Conservation (phyloP, 1,284 basidiomycete genomes). For the Cutaneotrichosporon daszewskae region DNA sequence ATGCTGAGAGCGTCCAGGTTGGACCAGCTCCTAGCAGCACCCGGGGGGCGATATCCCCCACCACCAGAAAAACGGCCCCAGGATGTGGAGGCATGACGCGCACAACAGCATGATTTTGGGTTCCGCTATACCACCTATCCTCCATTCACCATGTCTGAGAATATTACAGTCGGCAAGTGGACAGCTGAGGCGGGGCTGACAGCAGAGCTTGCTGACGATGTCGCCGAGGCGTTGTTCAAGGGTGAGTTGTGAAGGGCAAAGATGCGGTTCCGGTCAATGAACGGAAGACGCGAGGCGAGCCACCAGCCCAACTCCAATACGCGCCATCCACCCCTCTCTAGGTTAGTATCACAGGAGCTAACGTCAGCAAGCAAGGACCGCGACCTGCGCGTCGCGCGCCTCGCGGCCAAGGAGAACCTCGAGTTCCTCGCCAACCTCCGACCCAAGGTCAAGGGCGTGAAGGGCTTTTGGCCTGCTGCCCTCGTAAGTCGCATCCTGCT, state of each 20-base stretch:
- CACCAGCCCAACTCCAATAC: neutral
- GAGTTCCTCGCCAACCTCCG: conserved; percentile 25
- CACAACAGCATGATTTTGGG: too few relatives aligned
- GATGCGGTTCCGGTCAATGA: neutral
- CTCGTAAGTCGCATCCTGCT: conserved; percentile 22
- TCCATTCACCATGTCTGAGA: too few relatives aligned
- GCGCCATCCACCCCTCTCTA: neutral
- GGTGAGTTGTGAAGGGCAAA: neutral
- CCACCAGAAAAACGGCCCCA: too few relatives aligned
- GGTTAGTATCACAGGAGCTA: too few relatives aligned
- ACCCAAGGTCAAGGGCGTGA: conserved; percentile 31
- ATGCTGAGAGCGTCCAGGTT: too few relatives aligned
- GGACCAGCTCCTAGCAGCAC: too few relatives aligned
- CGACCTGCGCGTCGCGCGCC: conserved; percentile 25
- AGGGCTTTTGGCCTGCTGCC: conserved; percentile 37
- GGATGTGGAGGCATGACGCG: too few relatives aligned
- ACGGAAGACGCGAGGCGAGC: neutral
- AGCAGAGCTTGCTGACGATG: conserved; percentile 1
- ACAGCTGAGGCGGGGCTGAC: neutral
- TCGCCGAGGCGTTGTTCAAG: neutral
- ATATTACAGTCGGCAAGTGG: too few relatives aligned
- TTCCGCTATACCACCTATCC: too few relatives aligned
- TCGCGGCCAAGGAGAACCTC: conserved; percentile 23
- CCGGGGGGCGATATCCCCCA: too few relatives aligned
- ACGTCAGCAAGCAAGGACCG: conserved; percentile 29